phyloP scores from a whole-genome alignment of 352 stramenopile species.

The Phytophthora parvispora region DNA sequence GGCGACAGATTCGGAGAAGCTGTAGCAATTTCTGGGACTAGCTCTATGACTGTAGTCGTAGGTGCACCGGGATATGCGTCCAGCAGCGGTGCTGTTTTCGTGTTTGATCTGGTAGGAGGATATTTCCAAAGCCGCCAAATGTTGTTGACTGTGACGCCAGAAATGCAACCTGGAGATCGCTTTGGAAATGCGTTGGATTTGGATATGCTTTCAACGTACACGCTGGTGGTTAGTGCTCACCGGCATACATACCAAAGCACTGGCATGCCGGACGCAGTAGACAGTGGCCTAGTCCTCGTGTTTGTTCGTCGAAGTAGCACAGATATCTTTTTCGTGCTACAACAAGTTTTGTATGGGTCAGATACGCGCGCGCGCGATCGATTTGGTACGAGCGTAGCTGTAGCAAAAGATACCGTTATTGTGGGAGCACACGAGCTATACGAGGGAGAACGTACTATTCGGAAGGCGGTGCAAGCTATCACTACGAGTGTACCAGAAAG shows the following conservation, averaged over 20 bases:
- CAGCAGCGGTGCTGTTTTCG: constrained; percentile 71
- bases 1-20: constrained; percentile 81
- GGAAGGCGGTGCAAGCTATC: constrained; percentile 79
- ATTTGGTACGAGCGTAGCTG: constrained; percentile 77
- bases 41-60: constrained; percentile 63
- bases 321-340: constrained; percentile 79
- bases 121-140: constrained; percentile 74
- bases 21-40: constrained; percentile 67
- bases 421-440: constrained; percentile 78
- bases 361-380: constrained; percentile 71
- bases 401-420: constrained; percentile 79
- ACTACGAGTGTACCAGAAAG: constrained; percentile 42
- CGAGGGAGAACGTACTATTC: constrained; percentile 62
- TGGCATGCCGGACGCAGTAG: constrained; percentile 23
- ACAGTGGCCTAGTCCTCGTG: constrained; percentile 66
- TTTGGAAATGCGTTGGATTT: constrained; percentile 80
- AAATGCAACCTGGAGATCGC: constrained; percentile 60
- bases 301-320: constrained; percentile 55
- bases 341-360: constrained; percentile 75
- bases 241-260: constrained; percentile 47
- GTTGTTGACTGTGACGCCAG: constrained; percentile 57
- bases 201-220: constrained; percentile 80
- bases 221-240: constrained; percentile 73
- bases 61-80: constrained; percentile 75
- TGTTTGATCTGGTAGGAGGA: constrained; percentile 74